Conservation (phyloP, 768 basidiomycete species). For the Fibroporia radiculosa region DNA sequence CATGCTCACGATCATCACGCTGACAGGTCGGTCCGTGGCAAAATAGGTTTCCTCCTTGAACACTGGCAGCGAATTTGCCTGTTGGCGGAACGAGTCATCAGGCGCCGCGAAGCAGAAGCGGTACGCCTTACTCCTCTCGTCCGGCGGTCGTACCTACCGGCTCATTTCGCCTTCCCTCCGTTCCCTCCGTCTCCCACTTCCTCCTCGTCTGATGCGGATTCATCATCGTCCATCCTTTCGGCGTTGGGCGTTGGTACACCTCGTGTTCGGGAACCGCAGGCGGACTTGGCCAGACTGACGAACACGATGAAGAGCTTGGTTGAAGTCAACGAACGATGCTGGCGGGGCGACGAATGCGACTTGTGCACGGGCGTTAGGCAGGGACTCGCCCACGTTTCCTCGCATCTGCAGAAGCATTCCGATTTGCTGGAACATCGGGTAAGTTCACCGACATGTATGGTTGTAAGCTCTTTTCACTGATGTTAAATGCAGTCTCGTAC, state of each 20-base stretch:
- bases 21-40: conserved; percentile 63
- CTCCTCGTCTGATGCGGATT: conserved; percentile 17
- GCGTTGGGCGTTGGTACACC: conserved; percentile 8
- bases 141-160: conserved; percentile 54
- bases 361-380: conserved; percentile 69
- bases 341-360: conserved; percentile 79
- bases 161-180: conserved; percentile 59
- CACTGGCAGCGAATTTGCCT: conserved; percentile 90
- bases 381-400: conserved; percentile 61
- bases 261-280: conserved; percentile 36
- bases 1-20: conserved; percentile 1
- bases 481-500: conserved; percentile 41
- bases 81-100: conserved; percentile 80
- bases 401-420: conserved; percentile 62
- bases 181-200: conserved; percentile 26
- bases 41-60: conserved; percentile 72
- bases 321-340: conserved; percentile 75
- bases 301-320: conserved; percentile 73
- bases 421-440: conserved; percentile 72
- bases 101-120: conserved; percentile 87
- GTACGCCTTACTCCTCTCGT: conserved; percentile 63
- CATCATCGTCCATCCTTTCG: conserved; percentile 13
- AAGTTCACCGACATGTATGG: conserved; percentile 18
- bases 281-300: conserved; percentile 76
- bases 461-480: conserved; percentile 3